phyloP scores from a whole-genome alignment of 306 rosid genomes.

The Cucumis hystrix region DNA sequence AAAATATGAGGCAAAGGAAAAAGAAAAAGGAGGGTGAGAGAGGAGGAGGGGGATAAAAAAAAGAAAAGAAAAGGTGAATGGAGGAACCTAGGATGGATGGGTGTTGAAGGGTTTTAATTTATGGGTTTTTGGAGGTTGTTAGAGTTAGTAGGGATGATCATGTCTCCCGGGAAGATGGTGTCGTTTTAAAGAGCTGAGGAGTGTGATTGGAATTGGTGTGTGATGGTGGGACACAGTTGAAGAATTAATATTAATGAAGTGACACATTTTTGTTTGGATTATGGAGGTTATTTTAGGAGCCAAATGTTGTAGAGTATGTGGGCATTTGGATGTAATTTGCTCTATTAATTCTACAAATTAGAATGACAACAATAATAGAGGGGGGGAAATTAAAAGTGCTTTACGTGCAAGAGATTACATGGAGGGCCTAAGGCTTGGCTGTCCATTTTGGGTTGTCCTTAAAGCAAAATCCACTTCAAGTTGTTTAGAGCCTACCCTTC shows the following conservation, averaged over 20 bases:
- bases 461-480: slow-evolving; percentile 44
- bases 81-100: neutral
- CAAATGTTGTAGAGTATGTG: slow-evolving; percentile 16
- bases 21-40: neutral
- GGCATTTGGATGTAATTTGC: neutral
- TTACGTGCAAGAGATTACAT: slow-evolving; percentile 53
- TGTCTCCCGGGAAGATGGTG: neutral
- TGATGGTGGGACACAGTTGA: neutral
- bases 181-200: neutral
- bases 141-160: neutral
- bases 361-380: neutral
- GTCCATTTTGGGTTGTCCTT: slow-evolving; percentile 48
- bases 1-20: neutral
- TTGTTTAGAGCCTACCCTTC: neutral
- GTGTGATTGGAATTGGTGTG: neutral
- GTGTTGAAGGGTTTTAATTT: neutral
- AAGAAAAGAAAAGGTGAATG: neutral
- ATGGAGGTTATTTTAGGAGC: slow-evolving; percentile 23
- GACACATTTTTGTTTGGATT: slow-evolving; percentile 20
- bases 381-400: slow-evolving; percentile 11
- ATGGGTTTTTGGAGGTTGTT: neutral
- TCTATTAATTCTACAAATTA: neutral
- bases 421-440: slow-evolving; percentile 9
- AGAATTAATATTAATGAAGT: neutral
- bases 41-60: too few relatives aligned